These are phyloP conservation scores for Fusarium pilosicola DNA, from an alignment of 2,329 filamentous ascomycete species.

Conservation along the genomic window DNA sequence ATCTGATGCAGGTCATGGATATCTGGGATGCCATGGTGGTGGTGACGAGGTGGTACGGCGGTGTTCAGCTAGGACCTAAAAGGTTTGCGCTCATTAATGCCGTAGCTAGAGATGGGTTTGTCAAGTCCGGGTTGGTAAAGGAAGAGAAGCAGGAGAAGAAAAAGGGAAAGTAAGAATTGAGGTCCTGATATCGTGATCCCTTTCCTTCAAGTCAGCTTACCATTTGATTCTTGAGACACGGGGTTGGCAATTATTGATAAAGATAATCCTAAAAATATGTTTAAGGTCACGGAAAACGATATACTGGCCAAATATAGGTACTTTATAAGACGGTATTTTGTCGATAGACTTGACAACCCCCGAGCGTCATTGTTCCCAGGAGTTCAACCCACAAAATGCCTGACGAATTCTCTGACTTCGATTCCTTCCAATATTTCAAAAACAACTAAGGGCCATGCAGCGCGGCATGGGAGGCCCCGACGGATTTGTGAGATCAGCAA, in stretches of 20 bases:
- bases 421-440: not conserved
- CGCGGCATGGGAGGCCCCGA: not conserved
- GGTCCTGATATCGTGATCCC: constrained; percentile 5
- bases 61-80: constrained; percentile 86
- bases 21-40: constrained; percentile 93
- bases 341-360: not conserved
- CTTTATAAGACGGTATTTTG: not conserved
- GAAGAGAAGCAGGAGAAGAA: constrained; percentile 52
- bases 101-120: constrained; percentile 83
- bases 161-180: constrained; percentile 47
- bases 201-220: not conserved
- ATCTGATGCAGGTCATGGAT: constrained; percentile 94
- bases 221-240: not conserved
- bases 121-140: constrained; percentile 76
- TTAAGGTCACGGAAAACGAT: not conserved
- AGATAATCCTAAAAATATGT: not conserved
- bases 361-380: not conserved
- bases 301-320: not conserved
- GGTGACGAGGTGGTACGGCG: constrained; percentile 95
- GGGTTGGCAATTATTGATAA: not conserved
- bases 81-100: constrained; percentile 91
- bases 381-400: not conserved
- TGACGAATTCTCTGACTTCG: not conserved
- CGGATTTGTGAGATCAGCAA: constrained; percentile 11
- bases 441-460: not conserved